These are phyloP conservation scores for Eutypa lata DNA, from an alignment of 2,329 filamentous ascomycete genomes.

Conservation along the genomic window DNA sequence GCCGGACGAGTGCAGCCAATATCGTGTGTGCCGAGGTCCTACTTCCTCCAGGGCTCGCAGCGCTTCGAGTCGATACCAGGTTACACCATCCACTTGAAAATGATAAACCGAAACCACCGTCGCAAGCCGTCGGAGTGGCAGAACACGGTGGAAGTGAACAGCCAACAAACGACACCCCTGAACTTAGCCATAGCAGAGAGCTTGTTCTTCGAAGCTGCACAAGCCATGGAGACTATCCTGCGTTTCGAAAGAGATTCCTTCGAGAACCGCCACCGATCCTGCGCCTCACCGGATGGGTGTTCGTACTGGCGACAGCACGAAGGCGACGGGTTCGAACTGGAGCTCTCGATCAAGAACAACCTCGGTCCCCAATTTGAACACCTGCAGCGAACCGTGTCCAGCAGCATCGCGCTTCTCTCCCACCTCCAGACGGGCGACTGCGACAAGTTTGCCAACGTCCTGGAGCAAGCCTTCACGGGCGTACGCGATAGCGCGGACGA, in stretches of 20 bases:
- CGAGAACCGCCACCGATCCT: slow-evolving; percentile 35
- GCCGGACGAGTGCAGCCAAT: slow-evolving; percentile 42
- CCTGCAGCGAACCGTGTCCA: slow-evolving; percentile 39
- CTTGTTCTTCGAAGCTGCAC: slow-evolving; percentile 43
- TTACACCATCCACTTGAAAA: slow-evolving; percentile 44
- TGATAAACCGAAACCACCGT: slow-evolving; percentile 39
- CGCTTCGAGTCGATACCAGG: slow-evolving; percentile 46
- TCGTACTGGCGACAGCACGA: slow-evolving; percentile 38
- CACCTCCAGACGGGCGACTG: slow-evolving; percentile 41
- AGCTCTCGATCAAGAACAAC: slow-evolving; percentile 46
- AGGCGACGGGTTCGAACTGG: slow-evolving; percentile 43
- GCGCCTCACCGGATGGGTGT: slow-evolving; percentile 33
- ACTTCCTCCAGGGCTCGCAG: slow-evolving; percentile 43
- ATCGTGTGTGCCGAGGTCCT: slow-evolving; percentile 42
- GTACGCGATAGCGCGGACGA: slow-evolving; percentile 40
- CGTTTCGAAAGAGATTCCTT: slow-evolving; percentile 39
- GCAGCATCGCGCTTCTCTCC: slow-evolving; percentile 43
- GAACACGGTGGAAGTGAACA: slow-evolving; percentile 41
- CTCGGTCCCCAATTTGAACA: slow-evolving; percentile 46
- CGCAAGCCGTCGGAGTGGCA: slow-evolving; percentile 34
- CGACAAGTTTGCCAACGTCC: slow-evolving; percentile 37
- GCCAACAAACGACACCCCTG: slow-evolving; percentile 45
- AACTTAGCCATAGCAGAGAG: slow-evolving; percentile 44
- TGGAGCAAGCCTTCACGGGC: slow-evolving; percentile 34
- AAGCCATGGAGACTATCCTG: slow-evolving; percentile 39